A percentile compares a stretch with the other conserved stretches of the same genome.
Conservation (phyloP, 176 grass and related monocot species). For the Thalia dealbata region DNA sequence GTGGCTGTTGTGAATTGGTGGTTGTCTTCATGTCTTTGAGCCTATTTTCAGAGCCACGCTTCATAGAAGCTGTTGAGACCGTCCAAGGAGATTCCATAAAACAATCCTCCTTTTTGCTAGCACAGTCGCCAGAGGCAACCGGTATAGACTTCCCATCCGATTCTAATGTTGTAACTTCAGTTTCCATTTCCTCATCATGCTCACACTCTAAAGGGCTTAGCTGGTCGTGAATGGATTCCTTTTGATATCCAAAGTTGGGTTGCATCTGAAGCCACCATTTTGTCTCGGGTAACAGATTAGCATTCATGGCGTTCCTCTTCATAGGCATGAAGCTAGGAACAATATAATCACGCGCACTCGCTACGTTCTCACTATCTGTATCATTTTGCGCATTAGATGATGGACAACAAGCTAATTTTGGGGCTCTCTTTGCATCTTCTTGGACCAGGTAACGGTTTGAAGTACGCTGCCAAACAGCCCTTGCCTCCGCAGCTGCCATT, state of each 20-base stretch:
- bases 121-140: conserved; percentile 22
- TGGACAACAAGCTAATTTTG: conserved; percentile 58
- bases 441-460: conserved; percentile 77
- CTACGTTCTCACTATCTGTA: conserved; percentile 20
- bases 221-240: conserved; percentile 33
- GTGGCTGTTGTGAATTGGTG: conserved; percentile 13
- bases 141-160: conserved; percentile 17
- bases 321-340: conserved; percentile 41
- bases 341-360: conserved; percentile 22
- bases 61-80: conserved; percentile 36
- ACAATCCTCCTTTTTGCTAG: conserved; percentile 14
- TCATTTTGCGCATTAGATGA: conserved; percentile 30
- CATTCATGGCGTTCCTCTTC: conserved; percentile 40
- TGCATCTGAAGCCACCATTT: conserved; percentile 81
- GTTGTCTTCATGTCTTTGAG: conserved; percentile 17
- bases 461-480: conserved; percentile 79
- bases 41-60: conserved; percentile 23
- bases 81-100: conserved; percentile 26
- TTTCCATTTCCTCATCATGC: conserved; percentile 22
- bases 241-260: conserved; percentile 41
- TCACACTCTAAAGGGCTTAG: conserved; percentile 24
- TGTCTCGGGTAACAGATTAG: conserved; percentile 45
- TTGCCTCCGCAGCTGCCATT: conserved; percentile 94
- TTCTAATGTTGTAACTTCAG: conserved; percentile 13
- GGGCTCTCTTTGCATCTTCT: conserved; percentile 89